Conservation (phyloP, 495 filamentous ascomycete genomes). For the Aspergillus carlsbadensis region DNA sequence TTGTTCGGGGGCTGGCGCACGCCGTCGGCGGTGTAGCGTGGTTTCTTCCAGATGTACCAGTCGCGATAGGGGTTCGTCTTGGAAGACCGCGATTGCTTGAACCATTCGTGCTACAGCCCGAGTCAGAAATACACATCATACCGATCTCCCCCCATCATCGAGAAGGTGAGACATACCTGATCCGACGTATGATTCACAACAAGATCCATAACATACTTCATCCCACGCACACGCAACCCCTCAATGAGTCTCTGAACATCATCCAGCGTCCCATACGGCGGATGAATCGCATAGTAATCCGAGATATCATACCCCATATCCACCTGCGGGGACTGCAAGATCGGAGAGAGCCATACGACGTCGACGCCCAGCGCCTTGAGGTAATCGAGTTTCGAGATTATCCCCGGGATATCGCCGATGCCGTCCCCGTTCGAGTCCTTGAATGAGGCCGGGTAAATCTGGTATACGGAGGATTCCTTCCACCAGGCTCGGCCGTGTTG, state of each 20-base stretch:
- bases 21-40: slow-evolving; percentile 57
- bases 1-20: slow-evolving; percentile 64
- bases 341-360: slow-evolving; percentile 65
- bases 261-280: slow-evolving; percentile 57
- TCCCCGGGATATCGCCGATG: slow-evolving; percentile 64
- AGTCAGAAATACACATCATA: too few species aligned
- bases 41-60: slow-evolving; percentile 72
- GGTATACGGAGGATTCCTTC: slow-evolving; percentile 60
- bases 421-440: slow-evolving; percentile 67
- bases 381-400: slow-evolving; percentile 63
- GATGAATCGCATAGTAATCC: slow-evolving; percentile 61
- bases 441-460: slow-evolving; percentile 67
- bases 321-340: slow-evolving; percentile 63
- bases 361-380: slow-evolving; percentile 61
- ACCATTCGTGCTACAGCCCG: slow-evolving; percentile 57
- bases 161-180: slow-evolving; percentile 26
- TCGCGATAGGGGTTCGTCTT: slow-evolving; percentile 58
- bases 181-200: slow-evolving; percentile 76
- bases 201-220: slow-evolving; percentile 71
- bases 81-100: slow-evolving; percentile 60
- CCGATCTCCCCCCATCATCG: too few species aligned
- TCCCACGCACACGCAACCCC: slow-evolving; percentile 52
- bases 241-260: slow-evolving; percentile 63
- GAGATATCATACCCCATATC: slow-evolving; percentile 64
- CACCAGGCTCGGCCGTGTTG: slow-evolving; percentile 36